Percentiles rank a stretch among this genome's conserved stretches.
phyloP scores from a whole-genome alignment of 2,329 filamentous ascomycete species.

The Aspergillus terreus region DNA sequence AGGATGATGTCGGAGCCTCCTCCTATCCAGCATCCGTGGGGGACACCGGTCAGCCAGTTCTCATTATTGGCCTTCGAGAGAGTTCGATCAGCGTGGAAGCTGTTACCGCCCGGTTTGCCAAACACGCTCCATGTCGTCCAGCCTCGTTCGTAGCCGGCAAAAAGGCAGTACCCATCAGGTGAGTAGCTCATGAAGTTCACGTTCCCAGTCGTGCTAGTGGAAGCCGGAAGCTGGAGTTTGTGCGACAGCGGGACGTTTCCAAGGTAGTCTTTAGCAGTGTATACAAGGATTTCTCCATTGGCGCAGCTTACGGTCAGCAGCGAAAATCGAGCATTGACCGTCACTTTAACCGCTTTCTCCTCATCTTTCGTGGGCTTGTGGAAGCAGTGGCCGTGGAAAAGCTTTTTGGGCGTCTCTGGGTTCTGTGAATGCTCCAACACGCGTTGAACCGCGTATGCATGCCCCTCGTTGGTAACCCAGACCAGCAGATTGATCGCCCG shows the following conservation, averaged over 20 bases:
- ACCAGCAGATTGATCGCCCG: constrained; percentile 93
- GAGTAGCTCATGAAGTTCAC: constrained; percentile 80
- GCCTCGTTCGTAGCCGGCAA: constrained; percentile 85
- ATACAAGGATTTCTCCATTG: constrained; percentile 79
- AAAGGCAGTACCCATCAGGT: constrained; percentile 92
- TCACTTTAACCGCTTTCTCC: constrained; percentile 65
- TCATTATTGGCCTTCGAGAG: constrained; percentile 68
- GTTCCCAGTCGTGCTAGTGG: constrained; percentile 62
- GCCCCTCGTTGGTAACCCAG: constrained; percentile 86
- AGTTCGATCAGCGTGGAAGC: constrained; percentile 67
- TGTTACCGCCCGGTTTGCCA: constrained; percentile 81
- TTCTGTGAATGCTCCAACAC: constrained; percentile 41
- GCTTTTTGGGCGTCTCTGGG: constrained; percentile 53
- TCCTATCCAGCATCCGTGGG: constrained; percentile 78
- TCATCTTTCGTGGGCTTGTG: constrained; percentile 63
- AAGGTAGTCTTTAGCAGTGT: constrained; percentile 86
- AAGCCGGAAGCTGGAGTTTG: constrained; percentile 66
- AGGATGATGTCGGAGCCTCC: constrained; percentile 83
- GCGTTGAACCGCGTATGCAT: constrained; percentile 86
- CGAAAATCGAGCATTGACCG: constrained; percentile 93
- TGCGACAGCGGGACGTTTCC: constrained; percentile 91
- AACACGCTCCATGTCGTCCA: constrained; percentile 99
- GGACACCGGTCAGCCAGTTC: constrained; percentile 76
- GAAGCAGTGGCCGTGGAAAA: constrained; percentile 91
- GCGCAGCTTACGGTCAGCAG: constrained; percentile 81